Conservation (phyloP, 345 rosid species). For the Excoecaria cochinchinensis region DNA sequence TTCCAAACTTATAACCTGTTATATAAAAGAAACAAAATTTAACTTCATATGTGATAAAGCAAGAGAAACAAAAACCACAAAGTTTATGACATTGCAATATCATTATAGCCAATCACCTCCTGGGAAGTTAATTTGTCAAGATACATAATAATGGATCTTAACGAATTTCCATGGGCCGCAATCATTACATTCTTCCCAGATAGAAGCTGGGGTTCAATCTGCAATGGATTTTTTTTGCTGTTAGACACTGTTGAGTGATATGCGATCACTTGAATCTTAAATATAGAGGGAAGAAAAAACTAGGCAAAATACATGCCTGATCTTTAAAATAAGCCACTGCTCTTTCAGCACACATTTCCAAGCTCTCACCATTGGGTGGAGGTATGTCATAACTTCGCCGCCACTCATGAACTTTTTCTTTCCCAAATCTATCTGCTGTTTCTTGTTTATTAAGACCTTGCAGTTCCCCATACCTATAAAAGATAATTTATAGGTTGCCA, state of each 20-base stretch:
- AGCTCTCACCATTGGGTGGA: slow-evolving; percentile 97
- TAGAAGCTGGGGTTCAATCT: slow-evolving; percentile 87
- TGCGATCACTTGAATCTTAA: not conserved
- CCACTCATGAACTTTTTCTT: slow-evolving; percentile 93
- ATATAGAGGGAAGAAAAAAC: not conserved
- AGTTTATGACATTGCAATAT: not conserved
- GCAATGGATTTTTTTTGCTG: slow-evolving; percentile 21
- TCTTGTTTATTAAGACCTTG: slow-evolving; percentile 97
- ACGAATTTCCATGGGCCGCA: slow-evolving; percentile 95
- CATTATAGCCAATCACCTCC: slow-evolving; percentile 52
- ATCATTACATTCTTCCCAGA: slow-evolving; percentile 85
- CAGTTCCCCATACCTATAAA: slow-evolving; percentile 84
- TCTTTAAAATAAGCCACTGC: slow-evolving; percentile 74
- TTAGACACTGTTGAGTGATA: slow-evolving; percentile 19
- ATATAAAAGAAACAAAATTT: not conserved
- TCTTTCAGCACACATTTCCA: slow-evolving; percentile 97
- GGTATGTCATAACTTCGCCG: slow-evolving; percentile 94
- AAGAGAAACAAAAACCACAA: slow-evolving; percentile 1
- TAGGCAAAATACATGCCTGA: slow-evolving; percentile 34
- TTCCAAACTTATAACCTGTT: slow-evolving; percentile 78
- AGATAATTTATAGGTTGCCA: slow-evolving; percentile 1
- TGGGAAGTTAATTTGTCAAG: slow-evolving; percentile 93
- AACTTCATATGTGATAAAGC: not conserved
- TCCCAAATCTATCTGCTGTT: slow-evolving; percentile 92
- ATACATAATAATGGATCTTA: slow-evolving; percentile 94